These are phyloP conservation scores for Naganishia antarctica DNA, from an alignment of 768 basidiomycete genomes.

Conservation along the genomic window DNA sequence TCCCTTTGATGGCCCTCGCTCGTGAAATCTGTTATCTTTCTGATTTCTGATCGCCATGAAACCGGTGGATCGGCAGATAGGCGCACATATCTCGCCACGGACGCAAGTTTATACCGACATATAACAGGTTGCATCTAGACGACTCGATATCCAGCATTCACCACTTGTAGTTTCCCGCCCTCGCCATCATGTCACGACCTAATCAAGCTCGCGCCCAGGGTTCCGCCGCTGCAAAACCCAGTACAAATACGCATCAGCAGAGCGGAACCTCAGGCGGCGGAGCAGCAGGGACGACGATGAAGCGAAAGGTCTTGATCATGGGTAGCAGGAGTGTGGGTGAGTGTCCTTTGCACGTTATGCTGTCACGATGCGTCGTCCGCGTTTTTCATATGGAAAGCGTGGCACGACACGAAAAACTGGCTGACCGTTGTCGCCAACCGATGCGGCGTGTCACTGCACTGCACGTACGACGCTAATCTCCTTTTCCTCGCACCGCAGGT, in stretches of 20 bases:
- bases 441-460: no score
- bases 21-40: background rate
- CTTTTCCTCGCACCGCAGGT: conserved; percentile 55
- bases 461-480: no score
- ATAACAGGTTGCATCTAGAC: background rate
- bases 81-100: background rate
- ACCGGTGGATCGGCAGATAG: background rate
- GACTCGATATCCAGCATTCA: background rate
- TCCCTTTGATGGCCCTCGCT: background rate
- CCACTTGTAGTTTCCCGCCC: background rate
- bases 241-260: conserved; percentile 3
- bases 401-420: no score
- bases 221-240: conserved; percentile 9
- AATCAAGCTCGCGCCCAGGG: conserved; percentile 15
- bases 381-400: no score
- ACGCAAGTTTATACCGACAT: no score
- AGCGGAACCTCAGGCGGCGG: background rate
- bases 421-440: no score
- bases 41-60: no score
- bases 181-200: conserved; percentile 12
- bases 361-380: background rate
- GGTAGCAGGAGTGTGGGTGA: conserved; percentile 48
- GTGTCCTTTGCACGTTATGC: conserved; percentile 22
- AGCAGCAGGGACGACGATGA: conserved; percentile 27
- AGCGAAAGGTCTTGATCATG: conserved; percentile 49